These are phyloP conservation scores for Phytophthora quininea DNA, from an alignment of 352 stramenopile genomes.

Conservation along the genomic window DNA sequence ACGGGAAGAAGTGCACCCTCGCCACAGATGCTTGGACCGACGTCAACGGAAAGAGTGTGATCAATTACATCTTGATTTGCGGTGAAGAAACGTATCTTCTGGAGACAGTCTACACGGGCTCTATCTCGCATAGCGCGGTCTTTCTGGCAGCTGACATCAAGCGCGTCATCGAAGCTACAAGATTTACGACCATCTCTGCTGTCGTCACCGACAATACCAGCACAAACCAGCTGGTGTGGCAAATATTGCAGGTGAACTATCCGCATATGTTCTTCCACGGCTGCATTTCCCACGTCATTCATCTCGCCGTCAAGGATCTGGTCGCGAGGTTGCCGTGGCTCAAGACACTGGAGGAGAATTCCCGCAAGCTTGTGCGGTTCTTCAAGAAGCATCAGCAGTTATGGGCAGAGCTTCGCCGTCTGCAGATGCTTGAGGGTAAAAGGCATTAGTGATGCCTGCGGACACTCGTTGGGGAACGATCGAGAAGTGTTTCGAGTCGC, in stretches of 20 bases:
- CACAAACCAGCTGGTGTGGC: constrained; percentile 2
- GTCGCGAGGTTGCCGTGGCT: background rate
- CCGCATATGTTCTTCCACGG: background rate
- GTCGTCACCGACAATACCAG: constrained; percentile 17
- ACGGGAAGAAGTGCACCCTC: background rate
- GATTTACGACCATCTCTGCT: background rate
- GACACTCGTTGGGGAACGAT: constrained; percentile 15
- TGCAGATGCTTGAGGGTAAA: background rate
- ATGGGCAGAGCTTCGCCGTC: background rate
- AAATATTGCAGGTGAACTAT: background rate
- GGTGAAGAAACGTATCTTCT: background rate
- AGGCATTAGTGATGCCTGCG: background rate
- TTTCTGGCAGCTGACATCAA: constrained; percentile 6
- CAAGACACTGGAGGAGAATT: background rate
- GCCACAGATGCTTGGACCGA: constrained; percentile 8
- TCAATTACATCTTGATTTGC: constrained; percentile 10
- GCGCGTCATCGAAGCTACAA: background rate
- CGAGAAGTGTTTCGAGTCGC: background rate
- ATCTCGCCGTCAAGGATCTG: background rate
- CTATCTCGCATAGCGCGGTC: background rate
- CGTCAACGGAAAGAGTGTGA: constrained; percentile 8
- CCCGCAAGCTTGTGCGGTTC: constrained; percentile 2
- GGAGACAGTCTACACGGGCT: constrained; percentile 10
- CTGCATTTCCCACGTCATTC: constrained; percentile 3
- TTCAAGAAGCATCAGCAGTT: constrained; percentile 16